phyloP scores from a whole-genome alignment of 257 asterid genomes.

The Solanum chiquidenum region DNA sequence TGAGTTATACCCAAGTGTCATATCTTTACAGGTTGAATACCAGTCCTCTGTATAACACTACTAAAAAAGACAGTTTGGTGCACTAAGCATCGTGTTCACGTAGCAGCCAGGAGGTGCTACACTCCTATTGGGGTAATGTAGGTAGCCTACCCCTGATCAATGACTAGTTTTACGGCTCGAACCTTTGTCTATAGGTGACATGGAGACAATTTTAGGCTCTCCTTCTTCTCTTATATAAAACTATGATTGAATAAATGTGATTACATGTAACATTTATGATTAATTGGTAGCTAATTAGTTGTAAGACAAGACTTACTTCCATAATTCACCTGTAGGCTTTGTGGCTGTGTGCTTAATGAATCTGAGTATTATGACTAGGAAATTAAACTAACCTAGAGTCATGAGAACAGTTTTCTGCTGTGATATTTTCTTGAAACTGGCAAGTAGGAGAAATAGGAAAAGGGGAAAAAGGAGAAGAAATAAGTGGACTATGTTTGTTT shows the following conservation, averaged over 20 bases:
- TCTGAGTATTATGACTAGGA: neutral
- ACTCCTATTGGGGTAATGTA: neutral
- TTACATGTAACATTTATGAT: neutral
- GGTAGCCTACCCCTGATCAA: neutral
- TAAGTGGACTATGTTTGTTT: neutral
- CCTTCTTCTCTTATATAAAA: neutral
- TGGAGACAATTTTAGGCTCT: neutral
- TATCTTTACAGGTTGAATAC: neutral
- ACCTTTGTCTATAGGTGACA: neutral
- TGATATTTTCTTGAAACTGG: no score
- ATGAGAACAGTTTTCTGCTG: no score
- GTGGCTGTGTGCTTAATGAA: neutral
- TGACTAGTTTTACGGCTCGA: neutral
- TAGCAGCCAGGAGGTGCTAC: neutral
- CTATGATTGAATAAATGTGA: neutral
- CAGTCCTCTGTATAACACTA: neutral
- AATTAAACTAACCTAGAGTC: neutral
- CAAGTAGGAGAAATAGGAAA: no score
- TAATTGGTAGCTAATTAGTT: neutral
- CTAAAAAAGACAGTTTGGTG: neutral
- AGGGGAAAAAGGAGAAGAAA: no score
- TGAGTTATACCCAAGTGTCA: no score
- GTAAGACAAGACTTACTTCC: neutral
- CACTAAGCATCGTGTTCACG: neutral
- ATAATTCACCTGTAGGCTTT: neutral